Evolutionary conservation across 352 stramenopile species (phyloP).

Genomic region (Pythium myriotylum): DNA sequence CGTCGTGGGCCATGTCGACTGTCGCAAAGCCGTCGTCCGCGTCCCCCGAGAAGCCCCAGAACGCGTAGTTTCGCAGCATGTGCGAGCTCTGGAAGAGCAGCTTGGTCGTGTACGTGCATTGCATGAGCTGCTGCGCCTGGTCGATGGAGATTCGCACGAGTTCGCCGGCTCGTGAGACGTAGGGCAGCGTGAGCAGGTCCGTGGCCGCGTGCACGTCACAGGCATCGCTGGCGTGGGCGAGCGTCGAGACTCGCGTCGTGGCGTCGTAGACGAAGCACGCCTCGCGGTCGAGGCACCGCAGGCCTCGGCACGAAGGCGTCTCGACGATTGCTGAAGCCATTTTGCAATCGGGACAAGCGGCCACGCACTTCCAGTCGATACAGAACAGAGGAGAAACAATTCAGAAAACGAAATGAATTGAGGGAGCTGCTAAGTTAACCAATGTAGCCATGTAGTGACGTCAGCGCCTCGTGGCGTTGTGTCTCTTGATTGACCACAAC

Average conservation of each 20-base stretch:
- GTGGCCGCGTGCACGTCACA: constrained; percentile 40
- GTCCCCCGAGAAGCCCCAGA: constrained; percentile 71
- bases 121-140: constrained; percentile 61
- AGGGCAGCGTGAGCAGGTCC: constrained; percentile 42
- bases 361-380: constrained; percentile 30
- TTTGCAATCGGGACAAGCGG: background rate
- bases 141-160: constrained; percentile 48
- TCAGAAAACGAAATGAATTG: constrained; percentile 31
- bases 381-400: constrained; percentile 18
- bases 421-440: constrained; percentile 3
- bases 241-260: constrained; percentile 34
- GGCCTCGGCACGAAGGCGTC: constrained; percentile 35
- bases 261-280: constrained; percentile 62
- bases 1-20: constrained; percentile 32
- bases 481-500: too few species aligned
- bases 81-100: constrained; percentile 69
- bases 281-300: constrained; percentile 65
- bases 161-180: constrained; percentile 30
- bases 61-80: constrained; percentile 76
- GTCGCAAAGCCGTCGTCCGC: constrained; percentile 52
- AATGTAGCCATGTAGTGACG: constrained; percentile 10
- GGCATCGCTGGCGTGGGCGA: constrained; percentile 39
- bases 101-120: constrained; percentile 72
- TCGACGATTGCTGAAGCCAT: constrained; percentile 4
- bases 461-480: constrained; percentile 12